Percentiles rank a stretch among this genome's conserved stretches.
These are phyloP conservation scores for Fusarium robinianum DNA, from an alignment of 2,329 filamentous ascomycete genomes.

Conservation along the genomic window DNA sequence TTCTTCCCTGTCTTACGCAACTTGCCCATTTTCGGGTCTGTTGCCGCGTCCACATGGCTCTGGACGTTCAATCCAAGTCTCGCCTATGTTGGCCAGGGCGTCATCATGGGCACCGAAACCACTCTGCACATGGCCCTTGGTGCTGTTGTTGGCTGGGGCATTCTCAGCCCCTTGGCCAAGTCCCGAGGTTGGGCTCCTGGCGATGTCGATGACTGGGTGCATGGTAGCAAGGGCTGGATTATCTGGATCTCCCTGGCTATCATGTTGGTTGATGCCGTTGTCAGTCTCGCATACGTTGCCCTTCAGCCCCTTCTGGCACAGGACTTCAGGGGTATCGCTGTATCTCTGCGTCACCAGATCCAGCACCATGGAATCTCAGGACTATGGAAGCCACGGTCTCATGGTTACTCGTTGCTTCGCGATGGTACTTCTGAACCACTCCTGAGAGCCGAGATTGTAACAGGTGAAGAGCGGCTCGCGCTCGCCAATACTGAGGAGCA, in stretches of 20 bases:
- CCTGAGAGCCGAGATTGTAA: slow-evolving; percentile 7
- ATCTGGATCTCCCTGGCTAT: slow-evolving; percentile 96
- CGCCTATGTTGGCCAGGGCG: slow-evolving; percentile 96
- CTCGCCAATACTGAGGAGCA: slow-evolving; percentile 53
- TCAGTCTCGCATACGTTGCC: slow-evolving; percentile 82
- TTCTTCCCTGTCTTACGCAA: slow-evolving; percentile 85
- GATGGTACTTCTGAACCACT: slow-evolving; percentile 11
- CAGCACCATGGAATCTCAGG: slow-evolving; percentile 28
- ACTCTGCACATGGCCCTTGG: slow-evolving; percentile 95
- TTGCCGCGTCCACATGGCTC: slow-evolving; percentile 79
- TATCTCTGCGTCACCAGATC: slow-evolving; percentile 17
- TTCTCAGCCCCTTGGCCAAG: slow-evolving; percentile 89
- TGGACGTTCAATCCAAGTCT: slow-evolving; percentile 97
- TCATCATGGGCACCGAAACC: slow-evolving; percentile 97
- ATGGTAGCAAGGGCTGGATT: slow-evolving; percentile 96
- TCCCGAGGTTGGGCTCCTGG: slow-evolving; percentile 86
- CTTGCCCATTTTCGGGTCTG: slow-evolving; percentile 81
- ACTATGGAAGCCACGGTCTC: slow-evolving; percentile 22
- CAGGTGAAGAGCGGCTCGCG: slow-evolving; percentile 8
- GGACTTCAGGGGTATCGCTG: slow-evolving; percentile 2
- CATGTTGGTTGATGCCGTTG: slow-evolving; percentile 91
- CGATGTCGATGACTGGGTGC: slow-evolving; percentile 84
- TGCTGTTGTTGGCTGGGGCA: slow-evolving; percentile 84
- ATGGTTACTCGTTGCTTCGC: slow-evolving; percentile 34
- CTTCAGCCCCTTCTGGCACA: slow-evolving; percentile 58